Evolutionary conservation across 2,329 filamentous ascomycete genomes (phyloP), one percentile per base, ranked within the genome.

Genomic region (Zalaria obscura): DNA sequence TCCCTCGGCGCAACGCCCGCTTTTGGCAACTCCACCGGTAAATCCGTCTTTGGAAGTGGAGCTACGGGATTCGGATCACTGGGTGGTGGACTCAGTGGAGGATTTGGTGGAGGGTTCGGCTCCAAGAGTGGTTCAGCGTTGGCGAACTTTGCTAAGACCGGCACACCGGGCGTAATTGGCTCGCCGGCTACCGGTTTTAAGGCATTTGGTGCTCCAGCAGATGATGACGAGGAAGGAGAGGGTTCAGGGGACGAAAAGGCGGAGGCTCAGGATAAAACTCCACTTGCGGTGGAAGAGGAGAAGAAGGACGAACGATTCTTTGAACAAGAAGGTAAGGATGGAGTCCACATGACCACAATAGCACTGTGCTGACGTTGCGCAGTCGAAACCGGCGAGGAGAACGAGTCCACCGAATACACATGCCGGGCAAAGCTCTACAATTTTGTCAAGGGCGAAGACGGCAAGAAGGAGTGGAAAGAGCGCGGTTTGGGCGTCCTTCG

Each of bases 381-480:
- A 88, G 75, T 89, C 35, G 82, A 93, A 57, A 89, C 91, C 40
- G 89, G 89, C 42, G 89, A 96, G 62, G 78, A 87, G 53, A 78
- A 78, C 38, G 89, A 96, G 59, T 70, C 70, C 18, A 89, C 83
- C 2, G 65, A 85, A 38, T 75, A 89, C 55, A 73, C 77, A 36
- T 77, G 82, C 45, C 80, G 88, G 48, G 82, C 85, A 18, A 93
- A 93, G 61, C 75, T 96, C 44, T 96, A 85, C 65, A 74, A 80
- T 44, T 82, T 91, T 52, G 77, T 82, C 48, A 76, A 76, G 48
- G 69, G 70, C 31, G 53, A 54, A 29, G 50, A 51, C 18, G 18
- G 35, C 9, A 63, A 62, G 48, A 74, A 74, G 41, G 78, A 78
- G 37, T 96, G 89, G 89, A 89, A 89, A 60, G 89, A 96, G 63